A percentile compares a stretch with the other conserved stretches of the same genome.
These are phyloP conservation scores for Mitragyna speciosa DNA, from an alignment of 257 asterid species.

Conservation along the genomic window DNA sequence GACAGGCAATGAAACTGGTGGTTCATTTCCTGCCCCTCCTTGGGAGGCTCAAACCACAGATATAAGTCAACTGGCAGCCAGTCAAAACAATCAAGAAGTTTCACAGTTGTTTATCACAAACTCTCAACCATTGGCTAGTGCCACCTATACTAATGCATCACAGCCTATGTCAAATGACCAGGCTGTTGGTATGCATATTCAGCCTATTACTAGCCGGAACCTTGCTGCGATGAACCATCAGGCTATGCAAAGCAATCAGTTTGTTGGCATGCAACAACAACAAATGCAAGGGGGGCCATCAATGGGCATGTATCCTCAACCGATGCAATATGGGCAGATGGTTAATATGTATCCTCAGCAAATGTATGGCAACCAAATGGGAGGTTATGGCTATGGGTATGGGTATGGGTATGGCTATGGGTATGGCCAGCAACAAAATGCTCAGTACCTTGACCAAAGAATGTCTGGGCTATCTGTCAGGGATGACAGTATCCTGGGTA, in stretches of 20 bases:
- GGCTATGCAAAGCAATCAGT: slow-evolving; percentile 34
- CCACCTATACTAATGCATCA: slow-evolving; percentile 29
- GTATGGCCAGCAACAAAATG: slow-evolving; percentile 59
- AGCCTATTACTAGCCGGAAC: slow-evolving; percentile 40
- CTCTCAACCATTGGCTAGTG: slow-evolving; percentile 43
- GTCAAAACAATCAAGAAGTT: slow-evolving; percentile 51
- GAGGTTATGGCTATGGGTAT: slow-evolving; percentile 19
- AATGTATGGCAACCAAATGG: slow-evolving; percentile 68
- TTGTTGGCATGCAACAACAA: slow-evolving; percentile 40
- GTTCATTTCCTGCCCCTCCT: slow-evolving; percentile 83
- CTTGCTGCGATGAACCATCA: slow-evolving; percentile 34
- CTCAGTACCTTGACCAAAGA: slow-evolving; percentile 64
- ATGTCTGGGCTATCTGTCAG: slow-evolving; percentile 71
- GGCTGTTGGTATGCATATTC: slow-evolving; percentile 44
- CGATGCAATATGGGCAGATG: slow-evolving; percentile 67
- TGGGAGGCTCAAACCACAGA: slow-evolving; percentile 80
- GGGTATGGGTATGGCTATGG: slow-evolving; percentile 40
- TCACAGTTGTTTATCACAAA: slow-evolving; percentile 32
- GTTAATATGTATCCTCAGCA: slow-evolving; percentile 74
- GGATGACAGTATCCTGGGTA: slow-evolving; percentile 51
- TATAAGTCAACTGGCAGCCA: slow-evolving; percentile 31
- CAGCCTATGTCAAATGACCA: slow-evolving; percentile 42
- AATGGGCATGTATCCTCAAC: slow-evolving; percentile 68
- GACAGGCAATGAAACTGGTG: slow-evolving; percentile 52
- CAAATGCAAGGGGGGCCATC: slow-evolving; percentile 28